These are phyloP conservation scores for Hemerocallis citrina DNA, from an alignment of 106 monocot species.

Conservation along the genomic window DNA sequence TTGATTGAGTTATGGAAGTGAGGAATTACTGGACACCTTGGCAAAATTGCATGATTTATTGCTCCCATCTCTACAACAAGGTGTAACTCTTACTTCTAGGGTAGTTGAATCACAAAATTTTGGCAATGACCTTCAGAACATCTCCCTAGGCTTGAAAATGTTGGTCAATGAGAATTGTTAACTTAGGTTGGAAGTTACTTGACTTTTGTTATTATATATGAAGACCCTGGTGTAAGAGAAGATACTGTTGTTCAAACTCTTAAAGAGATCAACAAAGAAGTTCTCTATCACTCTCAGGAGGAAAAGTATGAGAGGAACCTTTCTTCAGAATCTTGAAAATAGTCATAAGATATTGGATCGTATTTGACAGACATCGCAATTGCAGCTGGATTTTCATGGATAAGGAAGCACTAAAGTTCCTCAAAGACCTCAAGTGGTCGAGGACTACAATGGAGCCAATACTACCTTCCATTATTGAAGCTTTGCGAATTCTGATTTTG, in stretches of 20 bases:
- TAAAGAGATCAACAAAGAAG: slow-evolving; percentile 51
- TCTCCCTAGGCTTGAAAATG: slow-evolving; percentile 41
- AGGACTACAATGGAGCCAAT: no score
- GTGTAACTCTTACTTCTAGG: slow-evolving; percentile 28
- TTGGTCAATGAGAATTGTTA: slow-evolving; percentile 62
- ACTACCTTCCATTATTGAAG: no score
- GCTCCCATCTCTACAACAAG: slow-evolving; percentile 55
- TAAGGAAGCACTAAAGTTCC: no score
- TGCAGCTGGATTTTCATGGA: no score
- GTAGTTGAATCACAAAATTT: slow-evolving; percentile 1
- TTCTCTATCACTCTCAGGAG: slow-evolving; percentile 11
- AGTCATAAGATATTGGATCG: slow-evolving; percentile 23
- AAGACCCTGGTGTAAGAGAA: slow-evolving; percentile 77
- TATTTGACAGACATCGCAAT: slow-evolving; percentile 25
- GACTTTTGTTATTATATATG: slow-evolving; percentile 71
- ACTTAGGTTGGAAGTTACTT: slow-evolving; percentile 80
- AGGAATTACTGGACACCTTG: slow-evolving; percentile 54
- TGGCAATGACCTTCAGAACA: slow-evolving; percentile 6
- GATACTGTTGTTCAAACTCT: slow-evolving; percentile 79
- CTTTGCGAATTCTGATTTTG: no score
- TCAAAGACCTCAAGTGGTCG: no score
- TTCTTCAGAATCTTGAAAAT: slow-evolving; percentile 50
- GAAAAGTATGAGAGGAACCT: slow-evolving; percentile 32
- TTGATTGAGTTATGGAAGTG: slow-evolving; percentile 71
- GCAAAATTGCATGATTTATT: slow-evolving; percentile 74